phyloP scores from a whole-genome alignment of 768 basidiomycete genomes.

The Thelephora ganbajun region DNA sequence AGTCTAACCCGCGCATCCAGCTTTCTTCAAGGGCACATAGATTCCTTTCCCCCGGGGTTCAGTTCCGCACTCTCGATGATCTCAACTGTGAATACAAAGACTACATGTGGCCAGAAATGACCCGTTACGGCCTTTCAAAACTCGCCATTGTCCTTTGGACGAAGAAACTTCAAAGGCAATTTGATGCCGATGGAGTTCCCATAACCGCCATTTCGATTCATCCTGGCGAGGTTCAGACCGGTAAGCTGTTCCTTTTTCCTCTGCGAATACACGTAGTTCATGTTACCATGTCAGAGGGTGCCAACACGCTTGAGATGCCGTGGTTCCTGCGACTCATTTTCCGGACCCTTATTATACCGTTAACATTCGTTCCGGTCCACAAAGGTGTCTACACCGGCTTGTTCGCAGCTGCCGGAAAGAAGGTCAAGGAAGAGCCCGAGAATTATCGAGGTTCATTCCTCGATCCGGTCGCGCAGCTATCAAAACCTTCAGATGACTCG shows the following conservation, averaged over 20 bases:
- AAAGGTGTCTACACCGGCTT: conserved; percentile 22
- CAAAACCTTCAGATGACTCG: conserved; percentile 12
- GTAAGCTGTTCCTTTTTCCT: conserved; percentile 1
- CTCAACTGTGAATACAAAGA: conserved; percentile 19
- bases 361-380: conserved; percentile 14
- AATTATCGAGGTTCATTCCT: conserved; percentile 25
- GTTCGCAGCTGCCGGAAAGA: conserved; percentile 26
- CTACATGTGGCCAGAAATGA: conserved; percentile 7
- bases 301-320: too few species aligned
- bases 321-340: too few species aligned
- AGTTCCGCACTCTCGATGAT: conserved; percentile 18
- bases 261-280: not conserved
- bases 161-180: conserved; percentile 13
- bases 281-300: too few species aligned
- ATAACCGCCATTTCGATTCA: conserved; percentile 22
- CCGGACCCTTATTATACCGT: too few species aligned
- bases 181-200: conserved; percentile 15
- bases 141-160: conserved; percentile 12
- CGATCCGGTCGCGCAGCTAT: conserved; percentile 20
- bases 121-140: conserved; percentile 7
- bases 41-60: conserved; percentile 12
- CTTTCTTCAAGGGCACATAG: conserved; percentile 8
- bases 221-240: conserved; percentile 22
- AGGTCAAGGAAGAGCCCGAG: conserved; percentile 18
- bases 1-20: conserved; percentile 4